Evolutionary conservation across 495 filamentous ascomycete genomes (phyloP), one percentile per base, ranked within the genome.

Genomic region (Sordaria brevicollis): DNA sequence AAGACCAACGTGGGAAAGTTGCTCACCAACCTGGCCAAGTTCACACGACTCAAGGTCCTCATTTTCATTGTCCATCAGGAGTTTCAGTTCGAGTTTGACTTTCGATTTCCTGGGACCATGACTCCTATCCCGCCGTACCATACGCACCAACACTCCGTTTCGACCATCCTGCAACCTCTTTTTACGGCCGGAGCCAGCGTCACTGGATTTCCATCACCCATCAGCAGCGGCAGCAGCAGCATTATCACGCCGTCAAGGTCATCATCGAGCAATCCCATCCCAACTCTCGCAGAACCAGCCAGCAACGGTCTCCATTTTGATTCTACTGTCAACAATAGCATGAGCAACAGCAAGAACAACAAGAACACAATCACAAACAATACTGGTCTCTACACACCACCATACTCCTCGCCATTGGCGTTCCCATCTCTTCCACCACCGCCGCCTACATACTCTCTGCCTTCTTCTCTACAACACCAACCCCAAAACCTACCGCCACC

Each of bases 1-100:
- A 83, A 82, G 73, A 81, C 77, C 67, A 84, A 83, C 74, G 82
- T 83, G 81, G 74, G 74, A 35, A 81, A 82, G 68, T 77, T 84
- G 72, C 77, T 84, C 13, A 71, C 76, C 7, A 76, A 75, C 65
- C 76, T 84, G 19, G 79, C 79, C 67, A 83, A 82, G 68, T 83
- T 84, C 34, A 67, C 77, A 5, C 75, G 75, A 35, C 79, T 84
- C 17, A 76, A 78, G 69, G 78, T 76, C 66, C 79, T 84, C 69
- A 75, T 83, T 43, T 79, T 84, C 17, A 73, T 83, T 11, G 81
- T 84, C 11, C 82, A 83, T 71, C 82, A 84, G 67, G 81, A 83
- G 62, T 83, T 83, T 43, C 78, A 81, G 65, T 83, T 84, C 67
- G 79, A 82, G 41, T 77, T 83, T 43, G 79, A 81, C 67, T 79